phyloP scores from a whole-genome alignment of 306 rosid genomes.

The Inga laurina region DNA sequence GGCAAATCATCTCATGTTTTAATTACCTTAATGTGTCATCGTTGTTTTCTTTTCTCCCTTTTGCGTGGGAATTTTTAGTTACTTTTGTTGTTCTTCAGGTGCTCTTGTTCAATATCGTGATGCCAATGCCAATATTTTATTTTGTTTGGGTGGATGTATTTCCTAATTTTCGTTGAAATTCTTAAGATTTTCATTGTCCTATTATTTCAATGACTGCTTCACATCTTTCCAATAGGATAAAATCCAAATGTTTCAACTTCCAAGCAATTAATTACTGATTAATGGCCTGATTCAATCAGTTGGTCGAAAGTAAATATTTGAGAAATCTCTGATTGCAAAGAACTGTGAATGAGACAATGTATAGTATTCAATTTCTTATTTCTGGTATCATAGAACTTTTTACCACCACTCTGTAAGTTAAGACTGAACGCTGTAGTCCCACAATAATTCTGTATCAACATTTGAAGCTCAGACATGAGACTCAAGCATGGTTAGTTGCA shows the following conservation, averaged over 20 bases:
- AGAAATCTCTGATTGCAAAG: neutral
- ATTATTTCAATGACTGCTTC: neutral
- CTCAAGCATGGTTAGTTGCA: neutral
- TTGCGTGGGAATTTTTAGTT: neutral
- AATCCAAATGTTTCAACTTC: neutral
- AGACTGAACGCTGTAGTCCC: neutral
- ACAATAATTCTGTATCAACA: neutral
- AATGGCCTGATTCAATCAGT: neutral
- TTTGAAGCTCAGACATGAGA: slow-evolving; percentile 3
- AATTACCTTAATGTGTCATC: neutral
- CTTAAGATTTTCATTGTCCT: neutral
- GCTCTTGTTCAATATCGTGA: neutral
- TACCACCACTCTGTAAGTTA: neutral
- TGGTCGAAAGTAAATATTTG: neutral
- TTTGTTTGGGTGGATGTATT: neutral
- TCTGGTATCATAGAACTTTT: neutral
- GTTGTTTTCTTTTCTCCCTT: neutral
- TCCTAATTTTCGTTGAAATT: neutral
- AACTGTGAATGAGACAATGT: neutral
- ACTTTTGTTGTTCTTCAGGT: neutral
- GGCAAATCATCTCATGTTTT: slow-evolving; percentile 7
- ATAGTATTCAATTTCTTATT: neutral
- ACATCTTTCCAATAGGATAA: neutral
- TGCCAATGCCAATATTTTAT: neutral
- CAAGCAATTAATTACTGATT: neutral